Conservation (phyloP, 78 protist species). For the Dictyostelium intermedium region DNA sequence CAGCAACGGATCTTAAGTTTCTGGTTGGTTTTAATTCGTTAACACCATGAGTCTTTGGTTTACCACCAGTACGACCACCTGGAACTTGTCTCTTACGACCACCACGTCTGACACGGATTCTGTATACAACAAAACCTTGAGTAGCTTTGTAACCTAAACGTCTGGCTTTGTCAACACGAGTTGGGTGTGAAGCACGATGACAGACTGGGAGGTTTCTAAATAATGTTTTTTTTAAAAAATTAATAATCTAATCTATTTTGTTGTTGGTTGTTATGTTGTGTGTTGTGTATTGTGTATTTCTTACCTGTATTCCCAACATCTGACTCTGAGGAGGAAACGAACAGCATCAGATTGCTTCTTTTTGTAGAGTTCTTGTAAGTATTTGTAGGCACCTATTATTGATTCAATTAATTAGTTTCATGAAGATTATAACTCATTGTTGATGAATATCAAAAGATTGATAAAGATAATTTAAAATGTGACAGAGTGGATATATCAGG, state of each 20-base stretch:
- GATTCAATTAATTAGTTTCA: background rate
- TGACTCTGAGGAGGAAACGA: conserved; percentile 98
- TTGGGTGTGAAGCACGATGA: conserved; percentile 97
- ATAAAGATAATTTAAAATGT: background rate
- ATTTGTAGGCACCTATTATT: conserved; percentile 96
- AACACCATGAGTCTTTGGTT: conserved; percentile 97
- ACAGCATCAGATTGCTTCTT: conserved; percentile 98
- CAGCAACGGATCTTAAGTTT: conserved; percentile 94
- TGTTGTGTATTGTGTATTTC: background rate
- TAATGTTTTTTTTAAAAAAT: background rate
- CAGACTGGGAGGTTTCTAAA: conserved; percentile 94
- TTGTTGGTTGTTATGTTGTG: background rate
- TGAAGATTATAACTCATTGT: background rate
- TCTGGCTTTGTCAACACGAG: conserved; percentile 99
- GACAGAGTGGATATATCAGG: background rate
- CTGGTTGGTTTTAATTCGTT: conserved; percentile 93
- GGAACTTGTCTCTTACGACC: conserved; percentile 95
- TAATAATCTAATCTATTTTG: background rate
- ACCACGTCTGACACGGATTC: conserved; percentile 99
- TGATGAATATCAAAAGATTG: background rate
- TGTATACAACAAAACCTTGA: conserved; percentile 96
- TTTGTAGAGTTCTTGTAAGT: conserved; percentile 97
- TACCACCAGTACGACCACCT: conserved; percentile 99
- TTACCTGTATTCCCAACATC: conserved; percentile 98
- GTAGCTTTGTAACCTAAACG: conserved; percentile 99